A percentile compares a stretch with the other conserved stretches of the same genome.
phyloP scores from a whole-genome alignment of 805 yeast species.

The Ogataea paraovalis region DNA sequence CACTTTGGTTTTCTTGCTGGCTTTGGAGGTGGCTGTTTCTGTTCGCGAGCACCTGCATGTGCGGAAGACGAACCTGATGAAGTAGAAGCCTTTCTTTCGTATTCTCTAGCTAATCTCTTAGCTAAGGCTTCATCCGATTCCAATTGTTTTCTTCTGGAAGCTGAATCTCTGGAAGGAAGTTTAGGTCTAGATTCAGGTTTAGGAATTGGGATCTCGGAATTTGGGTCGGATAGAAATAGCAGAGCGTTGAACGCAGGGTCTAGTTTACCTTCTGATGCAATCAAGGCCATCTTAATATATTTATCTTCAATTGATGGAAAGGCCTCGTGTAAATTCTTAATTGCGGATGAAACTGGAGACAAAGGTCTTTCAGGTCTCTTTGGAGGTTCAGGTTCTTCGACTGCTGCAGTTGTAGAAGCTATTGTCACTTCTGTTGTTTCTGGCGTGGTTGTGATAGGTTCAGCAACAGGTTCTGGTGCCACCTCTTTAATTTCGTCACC shows the following conservation, averaged over 20 bases:
- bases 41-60: not conserved
- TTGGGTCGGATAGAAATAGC: slow-evolving; percentile 73
- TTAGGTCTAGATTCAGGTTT: slow-evolving; percentile 31
- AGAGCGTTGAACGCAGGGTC: slow-evolving; percentile 90
- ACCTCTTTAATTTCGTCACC: not conserved
- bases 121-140: slow-evolving; percentile 75
- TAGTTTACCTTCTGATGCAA: slow-evolving; percentile 77
- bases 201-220: slow-evolving; percentile 50
- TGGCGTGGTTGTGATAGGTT: not conserved
- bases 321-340: slow-evolving; percentile 70
- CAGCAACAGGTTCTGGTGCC: not conserved
- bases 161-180: slow-evolving; percentile 31
- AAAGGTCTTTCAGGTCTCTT: slow-evolving; percentile 57
- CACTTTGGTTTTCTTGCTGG: slow-evolving; percentile 27
- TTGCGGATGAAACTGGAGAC: slow-evolving; percentile 52
- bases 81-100: slow-evolving; percentile 22
- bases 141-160: slow-evolving; percentile 27
- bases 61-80: not conserved
- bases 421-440: not conserved
- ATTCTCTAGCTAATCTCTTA: slow-evolving; percentile 69
- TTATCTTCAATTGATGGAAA: slow-evolving; percentile 76
- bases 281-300: slow-evolving; percentile 69
- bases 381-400: slow-evolving; percentile 33
- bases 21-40: slow-evolving; percentile 16
- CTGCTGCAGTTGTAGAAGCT: not conserved